phyloP scores from a whole-genome alignment of 345 rosid genomes.

The Zanthoxylum bungeanum region DNA sequence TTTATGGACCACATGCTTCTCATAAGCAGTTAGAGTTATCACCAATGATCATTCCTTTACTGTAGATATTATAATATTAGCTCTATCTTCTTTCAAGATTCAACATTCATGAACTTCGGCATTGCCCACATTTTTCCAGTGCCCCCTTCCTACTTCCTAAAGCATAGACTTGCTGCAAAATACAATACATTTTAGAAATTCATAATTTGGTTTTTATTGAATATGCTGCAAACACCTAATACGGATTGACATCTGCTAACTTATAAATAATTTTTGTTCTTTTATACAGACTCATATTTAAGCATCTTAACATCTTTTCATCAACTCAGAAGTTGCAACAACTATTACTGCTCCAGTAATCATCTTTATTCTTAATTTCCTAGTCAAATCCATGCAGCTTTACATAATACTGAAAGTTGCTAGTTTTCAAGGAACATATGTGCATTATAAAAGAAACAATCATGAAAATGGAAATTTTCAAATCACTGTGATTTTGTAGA shows the following conservation, averaged over 20 bases:
- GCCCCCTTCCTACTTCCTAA: background rate
- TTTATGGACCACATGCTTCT: background rate
- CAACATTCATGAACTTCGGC: background rate
- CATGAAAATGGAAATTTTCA: background rate
- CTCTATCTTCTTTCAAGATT: background rate
- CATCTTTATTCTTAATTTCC: background rate
- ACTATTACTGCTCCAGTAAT: background rate
- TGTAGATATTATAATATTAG: background rate
- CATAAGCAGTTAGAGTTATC: background rate
- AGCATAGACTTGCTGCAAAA: background rate
- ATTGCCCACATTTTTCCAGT: background rate
- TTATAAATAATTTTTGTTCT: background rate
- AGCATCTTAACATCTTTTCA: background rate
- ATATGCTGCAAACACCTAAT: background rate
- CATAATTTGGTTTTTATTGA: background rate
- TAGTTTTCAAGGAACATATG: background rate
- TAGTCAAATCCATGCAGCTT: background rate
- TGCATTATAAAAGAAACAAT: background rate
- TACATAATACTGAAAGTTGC: background rate
- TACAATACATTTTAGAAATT: background rate
- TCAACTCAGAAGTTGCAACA: background rate
- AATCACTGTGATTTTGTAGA: background rate
- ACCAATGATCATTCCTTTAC: background rate
- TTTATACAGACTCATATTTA: background rate
- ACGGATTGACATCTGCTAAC: background rate